Base-by-base conservation (phyloP, 2,329 filamentous ascomycete genomes). In the Alternaria sp. region DNA sequence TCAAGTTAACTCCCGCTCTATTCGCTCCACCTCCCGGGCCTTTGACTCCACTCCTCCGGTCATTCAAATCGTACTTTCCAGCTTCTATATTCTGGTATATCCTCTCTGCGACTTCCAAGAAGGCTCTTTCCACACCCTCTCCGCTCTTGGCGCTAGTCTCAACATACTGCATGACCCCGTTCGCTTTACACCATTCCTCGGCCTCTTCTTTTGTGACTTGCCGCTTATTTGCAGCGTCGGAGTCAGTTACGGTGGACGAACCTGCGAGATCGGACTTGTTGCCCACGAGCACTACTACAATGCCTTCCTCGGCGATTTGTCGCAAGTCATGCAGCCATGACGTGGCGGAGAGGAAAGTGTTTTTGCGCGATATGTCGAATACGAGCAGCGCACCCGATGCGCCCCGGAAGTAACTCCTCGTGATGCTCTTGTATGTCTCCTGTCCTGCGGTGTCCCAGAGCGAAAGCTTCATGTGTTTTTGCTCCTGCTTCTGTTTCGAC, bases 31-130 rank as follows among this genome's bases (percentile, higher is more conserved):
- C 88, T 76, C 65, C 86, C 79, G 66, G 89, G 79, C 54, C 90
- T 78, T 97, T 98, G 62, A 99, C 94, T 26, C 95, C 95, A 62
- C 91, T 94, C 75, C 94, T 87, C 74, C 94, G 86, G 79, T 98
- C 94, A 75, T 97, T 96, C 68, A 98, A 82, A 80, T 99, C 94
- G 77, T 98, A 98, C 76, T 89, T 92, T 11, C 95, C 95, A 1
- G 92, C 92, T 82, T 97, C 93, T 64, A 99, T 97, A 74, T 98
- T 98, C 77, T 94, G 89, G 76, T 96, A 96, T 82, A 99, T 98
- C 78, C 94, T 86, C 83, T 97, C 93, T 20, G 95, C 93, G 14
- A 98, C 94, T 74, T 95, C 89, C 75, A 96, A 86, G 74, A 99
- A 99, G 2, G 95, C 95, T 68, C 89, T 87, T 79, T 99, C 95